Base-by-base conservation (phyloP, 2,329 filamentous ascomycete species). In the Trichoderma asperellum region DNA sequence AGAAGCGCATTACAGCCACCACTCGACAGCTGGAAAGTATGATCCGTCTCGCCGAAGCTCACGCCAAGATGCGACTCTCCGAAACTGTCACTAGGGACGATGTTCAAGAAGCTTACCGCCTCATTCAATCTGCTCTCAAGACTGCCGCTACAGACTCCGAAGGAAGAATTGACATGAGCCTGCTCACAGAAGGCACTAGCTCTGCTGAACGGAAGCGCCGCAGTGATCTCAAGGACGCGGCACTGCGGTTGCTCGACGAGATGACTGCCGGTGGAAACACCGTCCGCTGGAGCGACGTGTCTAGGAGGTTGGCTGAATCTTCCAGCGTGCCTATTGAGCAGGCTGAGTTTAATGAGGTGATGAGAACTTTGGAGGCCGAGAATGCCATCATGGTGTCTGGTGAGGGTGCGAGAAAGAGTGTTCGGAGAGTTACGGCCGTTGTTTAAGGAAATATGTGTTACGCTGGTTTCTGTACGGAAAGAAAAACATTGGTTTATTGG, bases 21-120 rank as follows among this genome's bases (percentile, higher is more conserved):
- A 99, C 96, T 0, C 89, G 96, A 77, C 96, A 99, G 81, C 86
- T 99, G 6, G 96, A 99, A 82, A 96, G 92, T 57, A 99, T 99
- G 96, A 98, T 99, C 77, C 95, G 96, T 71, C 91, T 99, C 3
- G 84, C 94, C 1, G 96, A 99, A 83, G 96, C 94, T 0, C 96
- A 99, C 80, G 96, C 96, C 61, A 97, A 97, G 81, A 99, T 99
- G 96, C 92, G 96, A 4, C 87, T 99, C 5, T 88, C 91, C 0
- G 79, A 84, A 2, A 87, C 85, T 16, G 96, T 99, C 53, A 94
- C 92, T 0, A 88, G 87, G 34, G 87, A 87, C 60, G 96, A 99
- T 76, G 96, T 99, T 6, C 83, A 89, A 61, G 96, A 99, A 82
- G 94, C 96, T 0, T 93, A 97, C 58, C 91, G 96, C 12, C 85